These are phyloP conservation scores for Crucibulum cyathiforme DNA, from an alignment of 1,284 basidiomycete genomes.

Conservation along the genomic window DNA sequence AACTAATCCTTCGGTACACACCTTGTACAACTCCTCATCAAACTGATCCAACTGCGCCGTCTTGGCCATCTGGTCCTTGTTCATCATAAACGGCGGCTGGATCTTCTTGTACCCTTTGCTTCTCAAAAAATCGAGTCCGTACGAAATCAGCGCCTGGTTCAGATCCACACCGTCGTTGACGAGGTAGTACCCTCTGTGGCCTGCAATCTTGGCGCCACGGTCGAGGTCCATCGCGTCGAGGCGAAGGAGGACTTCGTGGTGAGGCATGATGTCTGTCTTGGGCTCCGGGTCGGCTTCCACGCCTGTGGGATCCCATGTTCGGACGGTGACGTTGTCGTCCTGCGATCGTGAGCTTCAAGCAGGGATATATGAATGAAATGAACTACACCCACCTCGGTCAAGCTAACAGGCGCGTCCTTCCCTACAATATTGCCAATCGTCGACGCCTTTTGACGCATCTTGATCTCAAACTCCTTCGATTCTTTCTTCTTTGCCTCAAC, in stretches of 20 bases:
- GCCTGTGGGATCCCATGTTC: slow-evolving; percentile 89
- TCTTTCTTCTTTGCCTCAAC: slow-evolving; percentile 81
- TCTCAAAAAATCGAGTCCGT: slow-evolving; percentile 93
- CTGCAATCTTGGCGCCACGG: slow-evolving; percentile 91
- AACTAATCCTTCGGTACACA: slow-evolving; percentile 26
- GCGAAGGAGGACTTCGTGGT: slow-evolving; percentile 95
- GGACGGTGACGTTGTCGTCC: slow-evolving; percentile 89
- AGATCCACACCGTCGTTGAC: slow-evolving; percentile 96
- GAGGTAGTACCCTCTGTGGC: slow-evolving; percentile 96
- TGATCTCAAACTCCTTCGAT: slow-evolving; percentile 77
- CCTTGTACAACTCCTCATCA: slow-evolving; percentile 98
- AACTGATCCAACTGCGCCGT: slow-evolving; percentile 98
- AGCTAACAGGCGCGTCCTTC: slow-evolving; percentile 83
- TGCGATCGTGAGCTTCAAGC: slow-evolving; percentile 17
- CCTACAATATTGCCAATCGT: slow-evolving; percentile 95
- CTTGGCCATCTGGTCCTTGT: slow-evolving; percentile 96
- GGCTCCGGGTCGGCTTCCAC: slow-evolving; percentile 63
- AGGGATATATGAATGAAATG: neutral
- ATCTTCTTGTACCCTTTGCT: slow-evolving; percentile 90
- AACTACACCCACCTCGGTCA: slow-evolving; percentile 76
- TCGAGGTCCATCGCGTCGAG: slow-evolving; percentile 97
- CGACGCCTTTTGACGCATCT: slow-evolving; percentile 82
- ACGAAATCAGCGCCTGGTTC: slow-evolving; percentile 95
- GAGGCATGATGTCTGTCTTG: slow-evolving; percentile 82
- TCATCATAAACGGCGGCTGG: slow-evolving; percentile 99